Evolutionary conservation across 1,284 basidiomycete genomes (phyloP).

Genomic region (Ustilago tritici): DNA sequence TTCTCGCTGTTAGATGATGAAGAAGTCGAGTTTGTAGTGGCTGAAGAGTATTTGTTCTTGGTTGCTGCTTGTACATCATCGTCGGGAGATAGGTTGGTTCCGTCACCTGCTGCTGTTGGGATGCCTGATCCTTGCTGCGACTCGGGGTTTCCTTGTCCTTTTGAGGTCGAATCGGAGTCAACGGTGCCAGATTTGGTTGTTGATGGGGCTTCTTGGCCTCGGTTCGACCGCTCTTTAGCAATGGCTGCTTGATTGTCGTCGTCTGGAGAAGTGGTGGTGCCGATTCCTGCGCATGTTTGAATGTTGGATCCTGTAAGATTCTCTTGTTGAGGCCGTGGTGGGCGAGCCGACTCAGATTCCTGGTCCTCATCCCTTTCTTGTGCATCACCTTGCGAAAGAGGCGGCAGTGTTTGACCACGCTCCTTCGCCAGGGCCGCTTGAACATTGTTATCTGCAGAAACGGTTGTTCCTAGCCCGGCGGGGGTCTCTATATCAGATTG

Average conservation of each 20-base stretch:
- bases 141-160: conserved; percentile 6
- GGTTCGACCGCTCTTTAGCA: neutral
- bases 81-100: conserved; percentile 48
- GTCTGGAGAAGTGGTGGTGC: neutral
- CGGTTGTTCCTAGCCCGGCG: neutral
- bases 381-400: neutral
- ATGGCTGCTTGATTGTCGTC: neutral
- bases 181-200: neutral
- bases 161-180: neutral
- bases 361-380: neutral
- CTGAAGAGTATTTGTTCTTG: conserved; percentile 3
- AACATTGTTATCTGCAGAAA: neutral
- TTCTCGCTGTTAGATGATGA: conserved; percentile 14
- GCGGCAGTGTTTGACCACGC: neutral
- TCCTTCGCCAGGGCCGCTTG: neutral
- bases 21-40: neutral
- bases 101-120: conserved; percentile 50
- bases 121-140: conserved; percentile 36
- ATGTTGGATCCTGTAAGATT: conserved; percentile 34
- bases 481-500: neutral
- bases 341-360: neutral
- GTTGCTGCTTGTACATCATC: conserved; percentile 23
- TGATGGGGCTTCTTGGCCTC: neutral
- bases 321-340: conserved; percentile 14
- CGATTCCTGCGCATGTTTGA: conserved; percentile 22